A percentile compares a stretch with the other conserved stretches of the same genome.
phyloP scores from a whole-genome alignment of 2,329 filamentous ascomycete species.

The Camptophora hylomeconis region DNA sequence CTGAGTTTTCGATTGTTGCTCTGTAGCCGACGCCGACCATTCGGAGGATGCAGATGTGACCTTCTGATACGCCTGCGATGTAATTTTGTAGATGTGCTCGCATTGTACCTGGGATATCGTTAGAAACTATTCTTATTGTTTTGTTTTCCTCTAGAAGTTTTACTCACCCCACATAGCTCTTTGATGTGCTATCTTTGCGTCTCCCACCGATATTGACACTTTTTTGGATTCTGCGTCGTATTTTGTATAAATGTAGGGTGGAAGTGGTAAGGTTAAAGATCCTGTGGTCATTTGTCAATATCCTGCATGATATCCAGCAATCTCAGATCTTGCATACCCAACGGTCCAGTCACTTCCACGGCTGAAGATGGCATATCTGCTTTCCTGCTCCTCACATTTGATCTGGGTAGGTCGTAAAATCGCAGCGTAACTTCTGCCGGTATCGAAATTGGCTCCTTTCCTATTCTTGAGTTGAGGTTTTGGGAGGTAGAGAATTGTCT shows the following conservation, averaged over 20 bases:
- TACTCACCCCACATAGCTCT: constrained; percentile 87
- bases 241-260: constrained; percentile 60
- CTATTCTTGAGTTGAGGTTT: constrained; percentile 65
- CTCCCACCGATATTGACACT: constrained; percentile 55
- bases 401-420: constrained; percentile 49
- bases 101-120: constrained; percentile 54
- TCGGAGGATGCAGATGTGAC: constrained; percentile 83
- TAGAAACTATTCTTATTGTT: constrained; percentile 8
- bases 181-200: constrained; percentile 59
- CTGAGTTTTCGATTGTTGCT: constrained; percentile 69
- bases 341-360: constrained; percentile 66
- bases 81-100: constrained; percentile 84
- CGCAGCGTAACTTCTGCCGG: constrained; percentile 71
- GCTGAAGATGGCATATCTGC: constrained; percentile 47
- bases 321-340: constrained; percentile 41
- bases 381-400: constrained; percentile 46
- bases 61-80: constrained; percentile 89
- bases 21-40: constrained; percentile 93
- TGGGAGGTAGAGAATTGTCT: constrained; percentile 61
- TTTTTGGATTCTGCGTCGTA: constrained; percentile 52
- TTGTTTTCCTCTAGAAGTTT: no score
- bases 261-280: constrained; percentile 64
- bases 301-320: not conserved
- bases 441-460: constrained; percentile 64
- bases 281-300: not conserved